These are phyloP conservation scores for Halophytophthora polymorphica DNA, from an alignment of 352 stramenopile genomes.

Conservation along the genomic window DNA sequence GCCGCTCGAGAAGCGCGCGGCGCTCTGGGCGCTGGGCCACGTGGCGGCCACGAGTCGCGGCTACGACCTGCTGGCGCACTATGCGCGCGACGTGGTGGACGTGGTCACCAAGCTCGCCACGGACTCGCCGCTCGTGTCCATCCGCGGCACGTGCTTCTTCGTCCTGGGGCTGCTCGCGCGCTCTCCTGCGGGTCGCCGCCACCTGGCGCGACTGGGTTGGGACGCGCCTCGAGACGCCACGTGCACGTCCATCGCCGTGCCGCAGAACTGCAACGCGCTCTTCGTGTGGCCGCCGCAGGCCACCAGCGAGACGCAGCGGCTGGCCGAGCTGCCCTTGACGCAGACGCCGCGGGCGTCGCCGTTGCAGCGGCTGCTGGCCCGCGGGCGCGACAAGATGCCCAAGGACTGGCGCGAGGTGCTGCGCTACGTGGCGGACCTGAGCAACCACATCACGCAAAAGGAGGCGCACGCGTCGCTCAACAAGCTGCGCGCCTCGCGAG, in stretches of 20 bases:
- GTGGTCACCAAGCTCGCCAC: conserved; percentile 86
- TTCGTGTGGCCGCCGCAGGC: conserved; percentile 71
- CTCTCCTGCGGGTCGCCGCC: conserved; percentile 54
- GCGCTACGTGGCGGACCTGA: conserved; percentile 75
- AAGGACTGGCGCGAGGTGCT: conserved; percentile 78
- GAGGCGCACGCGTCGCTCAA: conserved; percentile 83
- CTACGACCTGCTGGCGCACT: conserved; percentile 80
- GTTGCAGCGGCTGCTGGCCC: conserved; percentile 52
- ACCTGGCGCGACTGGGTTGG: conserved; percentile 76
- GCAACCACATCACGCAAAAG: conserved; percentile 89
- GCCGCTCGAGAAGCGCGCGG: conserved; percentile 81
- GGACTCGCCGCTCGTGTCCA: conserved; percentile 76
- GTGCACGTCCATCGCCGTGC: conserved; percentile 75
- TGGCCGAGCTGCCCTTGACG: conserved; percentile 33
- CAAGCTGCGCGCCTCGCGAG: conserved; percentile 70
- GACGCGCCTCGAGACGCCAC: conserved; percentile 63
- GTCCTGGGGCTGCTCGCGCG: conserved; percentile 75
- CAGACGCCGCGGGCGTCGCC: conserved; percentile 53
- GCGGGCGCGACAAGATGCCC: conserved; percentile 55
- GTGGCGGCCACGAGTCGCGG: conserved; percentile 74
- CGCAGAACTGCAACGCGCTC: conserved; percentile 73
- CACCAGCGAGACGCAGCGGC: conserved; percentile 12
- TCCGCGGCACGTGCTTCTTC: conserved; percentile 86
- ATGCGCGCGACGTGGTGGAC: conserved; percentile 80
- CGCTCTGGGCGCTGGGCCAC: conserved; percentile 81